Conservation (phyloP, 805 yeast species). For the Priceomyces melissophilus region DNA sequence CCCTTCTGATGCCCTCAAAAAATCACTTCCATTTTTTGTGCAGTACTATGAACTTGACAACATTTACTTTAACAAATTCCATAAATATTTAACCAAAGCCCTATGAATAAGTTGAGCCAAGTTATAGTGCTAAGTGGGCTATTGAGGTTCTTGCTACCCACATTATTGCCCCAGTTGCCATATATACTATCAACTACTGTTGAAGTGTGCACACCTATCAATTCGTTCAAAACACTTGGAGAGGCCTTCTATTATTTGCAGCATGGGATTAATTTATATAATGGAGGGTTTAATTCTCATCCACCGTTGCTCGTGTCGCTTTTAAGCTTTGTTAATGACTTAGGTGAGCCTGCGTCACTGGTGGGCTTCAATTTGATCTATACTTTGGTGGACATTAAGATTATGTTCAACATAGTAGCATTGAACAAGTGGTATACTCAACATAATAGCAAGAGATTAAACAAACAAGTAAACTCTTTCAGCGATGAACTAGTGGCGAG, state of each 20-base stretch:
- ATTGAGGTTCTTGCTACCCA: constrained; percentile 34
- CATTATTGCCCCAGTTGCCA: constrained; percentile 29
- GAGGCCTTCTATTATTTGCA: constrained; percentile 52
- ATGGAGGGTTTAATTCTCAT: constrained; percentile 85
- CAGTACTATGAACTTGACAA: too few species aligned
- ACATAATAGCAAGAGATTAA: constrained; percentile 17
- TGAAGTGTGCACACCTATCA: constrained; percentile 68
- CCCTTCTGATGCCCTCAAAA: background rate
- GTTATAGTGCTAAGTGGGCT: constrained; percentile 26
- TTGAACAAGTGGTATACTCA: constrained; percentile 43
- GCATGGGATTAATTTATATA: constrained; percentile 62
- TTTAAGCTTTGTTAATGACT: constrained; percentile 37
- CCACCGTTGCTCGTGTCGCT: constrained; percentile 67
- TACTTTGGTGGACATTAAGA: constrained; percentile 55
- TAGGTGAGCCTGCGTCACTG: constrained; percentile 14
- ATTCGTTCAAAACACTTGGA: constrained; percentile 54
- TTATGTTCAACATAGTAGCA: constrained; percentile 51
- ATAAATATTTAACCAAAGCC: background rate
- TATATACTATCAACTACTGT: constrained; percentile 37
- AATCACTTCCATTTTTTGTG: too few species aligned
- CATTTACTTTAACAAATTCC: background rate
- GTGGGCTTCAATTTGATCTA: constrained; percentile 42
- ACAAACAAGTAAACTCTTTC: constrained; percentile 17
- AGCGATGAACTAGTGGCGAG: constrained; percentile 51
- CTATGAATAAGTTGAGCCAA: constrained; percentile 20